Conservation (phyloP, 257 asterid species). For the Paraleonurus japonicus region DNA sequence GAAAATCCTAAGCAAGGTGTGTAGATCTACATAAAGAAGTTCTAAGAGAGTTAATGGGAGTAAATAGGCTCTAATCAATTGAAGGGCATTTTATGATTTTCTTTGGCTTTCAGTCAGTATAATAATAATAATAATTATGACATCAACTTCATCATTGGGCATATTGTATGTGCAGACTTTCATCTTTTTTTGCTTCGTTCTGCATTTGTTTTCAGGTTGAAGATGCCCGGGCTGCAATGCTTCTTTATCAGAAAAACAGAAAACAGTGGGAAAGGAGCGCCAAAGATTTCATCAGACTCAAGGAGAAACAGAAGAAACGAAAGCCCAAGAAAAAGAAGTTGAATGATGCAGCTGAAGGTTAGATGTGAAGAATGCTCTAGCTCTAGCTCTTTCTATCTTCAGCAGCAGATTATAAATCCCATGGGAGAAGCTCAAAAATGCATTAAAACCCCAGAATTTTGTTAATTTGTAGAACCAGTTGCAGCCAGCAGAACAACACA, state of each 20-base stretch:
- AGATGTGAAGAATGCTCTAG: neutral
- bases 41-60: neutral
- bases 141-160: no score
- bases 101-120: neutral
- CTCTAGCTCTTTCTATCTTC: neutral
- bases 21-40: neutral
- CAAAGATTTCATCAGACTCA: constrained; percentile 60
- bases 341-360: constrained; percentile 26
- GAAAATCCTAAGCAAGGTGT: neutral
- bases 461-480: neutral
- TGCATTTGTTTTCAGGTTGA: constrained; percentile 50
- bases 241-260: constrained; percentile 61
- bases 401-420: neutral
- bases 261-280: constrained; percentile 73
- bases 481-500: neutral
- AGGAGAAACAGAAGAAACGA: constrained; percentile 61
- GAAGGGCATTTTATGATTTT: no score
- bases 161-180: neutral
- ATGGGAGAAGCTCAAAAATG: constrained; percentile 10
- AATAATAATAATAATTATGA: no score
- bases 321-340: constrained; percentile 43
- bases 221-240: constrained; percentile 94
- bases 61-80: no score
- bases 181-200: neutral
- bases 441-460: neutral